Evolutionary conservation across 352 stramenopile species (phyloP), one percentile per base, ranked within the genome.

Genomic region (Globisporangium rhizosaccharum): DNA sequence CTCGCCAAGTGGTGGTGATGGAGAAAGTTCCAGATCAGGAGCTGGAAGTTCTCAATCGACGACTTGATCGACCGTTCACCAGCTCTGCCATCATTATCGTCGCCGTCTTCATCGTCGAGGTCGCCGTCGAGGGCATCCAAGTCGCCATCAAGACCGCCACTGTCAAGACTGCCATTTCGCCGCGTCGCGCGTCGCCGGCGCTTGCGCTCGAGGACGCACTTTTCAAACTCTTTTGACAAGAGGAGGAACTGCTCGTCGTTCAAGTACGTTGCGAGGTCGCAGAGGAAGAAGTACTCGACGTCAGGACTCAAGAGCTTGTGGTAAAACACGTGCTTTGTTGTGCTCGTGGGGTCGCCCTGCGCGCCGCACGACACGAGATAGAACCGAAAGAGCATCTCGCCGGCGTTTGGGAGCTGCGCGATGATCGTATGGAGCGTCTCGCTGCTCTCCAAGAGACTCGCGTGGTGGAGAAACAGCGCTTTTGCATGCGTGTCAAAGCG

Each of bases 231-330:
- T 51, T 79, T 83, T 1, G 77, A 76, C 15, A 89, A 46, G 37
- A 88, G 46, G n/a, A 69, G 67, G 72, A 79, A 90, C 44, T 90
- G 81, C 17, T 86, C 73, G 25, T 87, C 72, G 6, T 67, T 87
- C 45, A 90, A 33, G 51, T 81, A 87, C 0, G 56, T 63, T 0
- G 79, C 76, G 9, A 90, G 45, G 44, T 90, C 81, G 30, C 70
- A 85, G 18, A 90, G 54, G 54, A 90, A 90, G 52, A 87, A 84
- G 30, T 82, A 90, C 44, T 88, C 81, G 60, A 85, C 86, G 42
- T 88, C 76, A 2, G 73, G 46, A 14, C 76, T 69, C 14, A 88
- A 53, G 14, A 90, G 44, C 44, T 82, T 83, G 2, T 68, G 52
- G 65, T 84, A 88, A 48, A 90, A 87, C 10, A 79, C 65, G 15